These are phyloP conservation scores for Leptographium radiaticola DNA, from an alignment of 2,329 filamentous ascomycete genomes.

Conservation along the genomic window DNA sequence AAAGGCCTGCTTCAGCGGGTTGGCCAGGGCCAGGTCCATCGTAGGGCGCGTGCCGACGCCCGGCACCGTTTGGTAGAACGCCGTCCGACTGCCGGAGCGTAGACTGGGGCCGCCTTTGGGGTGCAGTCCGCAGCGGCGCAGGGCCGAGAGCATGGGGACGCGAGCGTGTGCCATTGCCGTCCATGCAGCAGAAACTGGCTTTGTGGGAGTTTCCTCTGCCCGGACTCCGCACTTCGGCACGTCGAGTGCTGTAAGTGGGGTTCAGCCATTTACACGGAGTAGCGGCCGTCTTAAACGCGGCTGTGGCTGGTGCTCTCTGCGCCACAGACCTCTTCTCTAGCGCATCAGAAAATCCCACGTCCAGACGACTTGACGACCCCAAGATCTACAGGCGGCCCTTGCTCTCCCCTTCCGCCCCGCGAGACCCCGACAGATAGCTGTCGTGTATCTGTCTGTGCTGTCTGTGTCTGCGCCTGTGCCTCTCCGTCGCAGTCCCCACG, in stretches of 20 bases:
- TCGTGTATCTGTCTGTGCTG: no score
- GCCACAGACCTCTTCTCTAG: not conserved
- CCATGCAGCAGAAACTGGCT: no score
- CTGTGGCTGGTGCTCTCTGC: not conserved
- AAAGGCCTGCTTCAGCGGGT: constrained; percentile 37
- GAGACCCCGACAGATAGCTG: not conserved
- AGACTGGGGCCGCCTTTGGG: no score
- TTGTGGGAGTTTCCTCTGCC: no score
- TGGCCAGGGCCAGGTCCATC: constrained; percentile 27
- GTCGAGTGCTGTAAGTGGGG: no score
- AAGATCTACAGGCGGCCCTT: not conserved
- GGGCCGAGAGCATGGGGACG: not conserved
- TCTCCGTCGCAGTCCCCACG: not conserved
- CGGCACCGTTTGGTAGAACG: not conserved
- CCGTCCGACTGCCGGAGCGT: not conserved
- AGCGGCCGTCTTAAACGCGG: not conserved
- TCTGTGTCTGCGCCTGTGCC: not conserved
- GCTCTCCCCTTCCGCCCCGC: not conserved
- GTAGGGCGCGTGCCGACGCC: not conserved
- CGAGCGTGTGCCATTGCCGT: not conserved
- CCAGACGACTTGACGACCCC: not conserved
- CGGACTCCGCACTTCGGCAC: no score
- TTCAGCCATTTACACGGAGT: no score
- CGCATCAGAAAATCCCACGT: not conserved
- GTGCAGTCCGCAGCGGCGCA: not conserved